phyloP scores from a whole-genome alignment of 495 filamentous ascomycete species.

The Xylaria castorea region DNA sequence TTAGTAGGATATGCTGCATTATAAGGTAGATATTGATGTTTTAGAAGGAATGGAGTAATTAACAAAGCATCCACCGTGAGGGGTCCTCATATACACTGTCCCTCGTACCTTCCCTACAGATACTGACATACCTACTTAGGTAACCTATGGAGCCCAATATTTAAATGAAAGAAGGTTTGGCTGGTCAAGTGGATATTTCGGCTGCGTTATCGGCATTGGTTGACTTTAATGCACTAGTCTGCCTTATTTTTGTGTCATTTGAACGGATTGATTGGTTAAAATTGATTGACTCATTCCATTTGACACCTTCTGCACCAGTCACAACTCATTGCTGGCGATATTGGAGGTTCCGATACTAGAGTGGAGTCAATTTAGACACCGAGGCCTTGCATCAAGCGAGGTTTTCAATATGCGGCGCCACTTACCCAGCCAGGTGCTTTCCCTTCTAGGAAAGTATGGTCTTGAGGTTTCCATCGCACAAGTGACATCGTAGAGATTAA shows the following conservation, averaged over 20 bases:
- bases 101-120: too few relatives aligned
- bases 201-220: conserved; percentile 17
- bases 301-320: too few relatives aligned
- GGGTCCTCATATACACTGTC: too few relatives aligned
- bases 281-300: not conserved
- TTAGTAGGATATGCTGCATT: too few relatives aligned
- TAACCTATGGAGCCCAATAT: not conserved
- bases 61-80: too few relatives aligned
- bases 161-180: too few relatives aligned
- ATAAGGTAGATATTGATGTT: too few relatives aligned
- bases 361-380: not conserved
- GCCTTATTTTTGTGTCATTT: not conserved
- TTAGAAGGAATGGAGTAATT: too few relatives aligned
- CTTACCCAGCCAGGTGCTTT: too few relatives aligned
- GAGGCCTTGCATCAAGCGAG: not conserved
- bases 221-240: not conserved
- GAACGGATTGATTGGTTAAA: not conserved
- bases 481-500: not conserved
- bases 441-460: not conserved
- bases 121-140: too few relatives aligned
- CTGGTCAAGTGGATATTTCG: not conserved
- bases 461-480: not conserved
- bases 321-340: not conserved
- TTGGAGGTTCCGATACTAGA: too few relatives aligned
- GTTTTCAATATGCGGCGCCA: not conserved